Conservation (phyloP, 2,329 filamentous ascomycete species). For the Fusarium tanahbumbuense region DNA sequence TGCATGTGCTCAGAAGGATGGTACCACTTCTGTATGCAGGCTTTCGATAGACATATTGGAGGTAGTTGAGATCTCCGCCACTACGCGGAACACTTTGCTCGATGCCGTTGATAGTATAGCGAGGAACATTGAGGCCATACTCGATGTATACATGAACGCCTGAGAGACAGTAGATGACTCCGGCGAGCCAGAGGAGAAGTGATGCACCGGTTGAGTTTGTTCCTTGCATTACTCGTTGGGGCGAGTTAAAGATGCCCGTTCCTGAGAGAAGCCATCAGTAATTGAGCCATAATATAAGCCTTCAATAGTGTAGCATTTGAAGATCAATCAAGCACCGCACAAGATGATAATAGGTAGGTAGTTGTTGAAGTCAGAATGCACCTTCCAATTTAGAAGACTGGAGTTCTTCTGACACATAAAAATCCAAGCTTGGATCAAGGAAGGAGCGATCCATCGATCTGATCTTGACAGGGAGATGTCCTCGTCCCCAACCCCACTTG, state of each 20-base stretch:
- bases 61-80: constrained; percentile 62
- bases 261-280: constrained; percentile 43
- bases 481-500: constrained; percentile 38
- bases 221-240: constrained; percentile 49
- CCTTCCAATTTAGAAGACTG: background rate
- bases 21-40: constrained; percentile 52
- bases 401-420: constrained; percentile 27
- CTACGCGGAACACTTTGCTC: constrained; percentile 57
- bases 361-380: background rate
- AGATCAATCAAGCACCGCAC: background rate
- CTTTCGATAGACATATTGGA: constrained; percentile 59
- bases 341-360: background rate
- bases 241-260: constrained; percentile 54
- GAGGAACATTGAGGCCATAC: constrained; percentile 60
- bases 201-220: constrained; percentile 50
- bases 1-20: constrained; percentile 55
- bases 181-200: constrained; percentile 56
- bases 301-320: background rate
- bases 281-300: background rate
- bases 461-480: constrained; percentile 14
- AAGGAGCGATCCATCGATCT: constrained; percentile 26
- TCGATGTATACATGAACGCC: constrained; percentile 57
- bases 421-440: constrained; percentile 26
- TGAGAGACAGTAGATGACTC: constrained; percentile 53
- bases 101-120: constrained; percentile 53